phyloP scores from a whole-genome alignment of 2,329 filamentous ascomycete genomes.

The Penicillium brevicompactum region DNA sequence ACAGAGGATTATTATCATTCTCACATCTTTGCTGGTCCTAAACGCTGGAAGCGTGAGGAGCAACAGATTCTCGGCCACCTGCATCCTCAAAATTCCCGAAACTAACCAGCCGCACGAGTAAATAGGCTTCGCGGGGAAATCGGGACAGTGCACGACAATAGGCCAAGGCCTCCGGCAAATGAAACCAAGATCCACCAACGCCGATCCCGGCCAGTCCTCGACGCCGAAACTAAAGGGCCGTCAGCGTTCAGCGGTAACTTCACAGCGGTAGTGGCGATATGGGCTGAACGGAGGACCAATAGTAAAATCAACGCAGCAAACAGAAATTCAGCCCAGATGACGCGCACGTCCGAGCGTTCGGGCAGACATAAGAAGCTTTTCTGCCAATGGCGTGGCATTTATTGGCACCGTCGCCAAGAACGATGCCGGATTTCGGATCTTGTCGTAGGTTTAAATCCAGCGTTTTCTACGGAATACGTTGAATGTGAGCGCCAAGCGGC shows the following conservation, averaged over 20 bases:
- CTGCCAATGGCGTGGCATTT: conserved; percentile 15
- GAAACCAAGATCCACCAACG: neutral
- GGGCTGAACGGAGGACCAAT: neutral
- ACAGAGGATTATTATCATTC: no score
- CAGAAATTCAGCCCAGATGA: neutral
- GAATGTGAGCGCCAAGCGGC: neutral
- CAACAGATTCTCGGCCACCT: no score
- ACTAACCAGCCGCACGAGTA: no score
- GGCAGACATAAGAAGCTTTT: conserved; percentile 12
- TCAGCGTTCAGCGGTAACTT: neutral
- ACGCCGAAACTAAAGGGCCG: no score
- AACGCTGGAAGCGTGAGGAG: no score
- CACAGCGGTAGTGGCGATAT: neutral
- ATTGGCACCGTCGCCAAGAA: conserved; percentile 15
- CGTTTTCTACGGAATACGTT: neutral
- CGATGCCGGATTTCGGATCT: neutral
- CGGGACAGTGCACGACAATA: no score
- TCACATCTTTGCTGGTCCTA: no score
- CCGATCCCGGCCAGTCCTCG: neutral
- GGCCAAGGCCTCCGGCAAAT: no score
- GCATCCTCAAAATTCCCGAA: no score
- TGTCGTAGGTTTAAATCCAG: conserved; percentile 5
- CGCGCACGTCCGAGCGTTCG: neutral
- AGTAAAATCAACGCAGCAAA: neutral
- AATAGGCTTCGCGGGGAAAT: no score